Percentiles rank a stretch among this genome's conserved stretches.
Evolutionary conservation across 2,329 filamentous ascomycete species (phyloP).

Genomic region (Ploettnerulaceae sp.): DNA sequence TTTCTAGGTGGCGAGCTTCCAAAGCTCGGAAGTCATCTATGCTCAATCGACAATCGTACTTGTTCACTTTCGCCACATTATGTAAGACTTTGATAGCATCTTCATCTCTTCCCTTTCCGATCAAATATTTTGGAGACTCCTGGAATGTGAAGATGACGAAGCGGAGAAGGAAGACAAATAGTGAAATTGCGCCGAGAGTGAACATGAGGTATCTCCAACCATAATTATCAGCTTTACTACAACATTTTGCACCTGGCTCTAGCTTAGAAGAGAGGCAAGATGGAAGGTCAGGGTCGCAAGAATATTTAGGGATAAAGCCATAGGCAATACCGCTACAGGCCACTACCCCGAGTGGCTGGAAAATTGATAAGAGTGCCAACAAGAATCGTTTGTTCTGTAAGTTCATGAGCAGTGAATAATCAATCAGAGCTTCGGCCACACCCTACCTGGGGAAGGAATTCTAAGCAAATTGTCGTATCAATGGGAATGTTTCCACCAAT

Average conservation of each 20-base stretch:
- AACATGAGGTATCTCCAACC: slow-evolving; percentile 56
- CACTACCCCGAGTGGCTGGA: slow-evolving; percentile 28
- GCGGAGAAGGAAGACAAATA: slow-evolving; percentile 51
- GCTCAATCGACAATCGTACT: slow-evolving; percentile 2
- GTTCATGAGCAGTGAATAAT: neutral
- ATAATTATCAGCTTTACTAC: slow-evolving; percentile 43
- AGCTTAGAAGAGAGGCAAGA: slow-evolving; percentile 10
- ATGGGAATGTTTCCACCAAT: slow-evolving; percentile 31
- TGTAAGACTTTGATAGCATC: slow-evolving; percentile 50
- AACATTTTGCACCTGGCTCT: slow-evolving; percentile 28
- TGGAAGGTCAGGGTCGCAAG: slow-evolving; percentile 13
- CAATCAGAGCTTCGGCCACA: neutral
- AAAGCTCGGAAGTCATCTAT: slow-evolving; percentile 2
- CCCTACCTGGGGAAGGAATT: slow-evolving; percentile 27
- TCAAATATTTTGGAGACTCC: slow-evolving; percentile 54
- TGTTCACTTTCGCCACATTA: slow-evolving; percentile 49
- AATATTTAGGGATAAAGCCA: slow-evolving; percentile 21
- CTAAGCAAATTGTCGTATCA: slow-evolving; percentile 29
- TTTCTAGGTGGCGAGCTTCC: slow-evolving; percentile 12
- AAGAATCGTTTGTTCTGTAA: slow-evolving; percentile 26
- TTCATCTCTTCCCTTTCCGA: slow-evolving; percentile 48
- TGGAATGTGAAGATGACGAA: slow-evolving; percentile 52
- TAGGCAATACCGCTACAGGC: slow-evolving; percentile 26
- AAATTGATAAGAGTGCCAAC: slow-evolving; percentile 26
- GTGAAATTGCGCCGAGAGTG: slow-evolving; percentile 48